Conservation (phyloP, 202 grass and related monocot genomes). For the Schoenoplectus triqueter region DNA sequence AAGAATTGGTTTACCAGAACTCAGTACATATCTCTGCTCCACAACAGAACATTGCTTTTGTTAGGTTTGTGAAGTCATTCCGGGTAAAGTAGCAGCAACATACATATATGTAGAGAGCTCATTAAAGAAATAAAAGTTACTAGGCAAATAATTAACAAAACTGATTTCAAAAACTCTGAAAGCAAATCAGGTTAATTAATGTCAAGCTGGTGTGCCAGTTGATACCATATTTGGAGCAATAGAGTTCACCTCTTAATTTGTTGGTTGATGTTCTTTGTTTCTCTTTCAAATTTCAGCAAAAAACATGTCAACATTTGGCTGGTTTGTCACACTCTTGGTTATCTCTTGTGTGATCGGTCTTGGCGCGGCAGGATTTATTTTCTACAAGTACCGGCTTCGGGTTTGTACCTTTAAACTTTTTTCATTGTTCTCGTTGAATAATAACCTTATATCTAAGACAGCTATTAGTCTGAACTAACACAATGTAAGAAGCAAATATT, state of each 20-base stretch:
- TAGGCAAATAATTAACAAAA: not conserved
- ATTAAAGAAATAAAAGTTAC: not conserved
- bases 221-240: not conserved
- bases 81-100: not conserved
- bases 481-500: not conserved
- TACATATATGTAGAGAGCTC: not conserved
- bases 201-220: not conserved
- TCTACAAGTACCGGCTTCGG: slow-evolving; percentile 96
- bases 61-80: not conserved
- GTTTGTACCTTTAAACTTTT: slow-evolving; percentile 39
- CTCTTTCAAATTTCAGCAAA: slow-evolving; percentile 49
- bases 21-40: not conserved
- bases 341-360: slow-evolving; percentile 57
- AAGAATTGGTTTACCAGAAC: not conserved
- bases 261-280: not conserved
- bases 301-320: slow-evolving; percentile 51
- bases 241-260: not conserved
- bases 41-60: not conserved
- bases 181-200: not conserved
- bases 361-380: slow-evolving; percentile 60
- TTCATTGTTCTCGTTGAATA: not conserved
- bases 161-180: not conserved
- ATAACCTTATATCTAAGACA: slow-evolving; percentile 5
- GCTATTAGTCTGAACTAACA: not conserved
- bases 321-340: slow-evolving; percentile 53